These are phyloP conservation scores for Hymenoscyphus occultus DNA, from an alignment of 2,329 filamentous ascomycete species.

Conservation along the genomic window DNA sequence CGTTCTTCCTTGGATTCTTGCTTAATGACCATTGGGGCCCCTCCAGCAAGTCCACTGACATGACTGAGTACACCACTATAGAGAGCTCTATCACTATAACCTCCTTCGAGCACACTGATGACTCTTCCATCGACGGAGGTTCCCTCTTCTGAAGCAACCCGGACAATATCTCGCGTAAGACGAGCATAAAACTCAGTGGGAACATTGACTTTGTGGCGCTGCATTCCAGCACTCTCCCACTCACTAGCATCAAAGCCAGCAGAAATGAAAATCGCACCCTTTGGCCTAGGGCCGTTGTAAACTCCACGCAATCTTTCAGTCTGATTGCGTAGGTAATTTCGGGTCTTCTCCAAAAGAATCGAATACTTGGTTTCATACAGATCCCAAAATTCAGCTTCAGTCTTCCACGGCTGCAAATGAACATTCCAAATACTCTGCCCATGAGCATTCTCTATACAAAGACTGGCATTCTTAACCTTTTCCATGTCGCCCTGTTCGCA, in stretches of 20 bases:
- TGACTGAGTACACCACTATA: constrained; percentile 88
- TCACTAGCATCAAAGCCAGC: constrained; percentile 97
- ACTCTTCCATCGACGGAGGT: constrained; percentile 77
- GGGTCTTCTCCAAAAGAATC: constrained; percentile 75
- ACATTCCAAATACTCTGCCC: constrained; percentile 96
- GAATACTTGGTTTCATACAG: constrained; percentile 79
- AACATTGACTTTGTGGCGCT: constrained; percentile 91
- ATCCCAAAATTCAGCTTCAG: constrained; percentile 79
- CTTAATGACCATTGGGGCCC: constrained; percentile 42
- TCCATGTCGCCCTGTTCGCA: constrained; percentile 92
- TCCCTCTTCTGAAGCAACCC: constrained; percentile 75
- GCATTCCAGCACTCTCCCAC: constrained; percentile 90
- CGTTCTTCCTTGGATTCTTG: constrained; percentile 34
- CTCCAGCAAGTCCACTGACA: constrained; percentile 73
- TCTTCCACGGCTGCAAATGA: constrained; percentile 85
- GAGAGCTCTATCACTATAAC: constrained; percentile 90
- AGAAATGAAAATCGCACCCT: constrained; percentile 88
- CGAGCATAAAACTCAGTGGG: constrained; percentile 95
- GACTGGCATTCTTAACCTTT: constrained; percentile 88
- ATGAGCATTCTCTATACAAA: constrained; percentile 92
- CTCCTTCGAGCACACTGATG: constrained; percentile 91
- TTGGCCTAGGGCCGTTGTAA: constrained; percentile 60
- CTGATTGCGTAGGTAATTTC: constrained; percentile 71
- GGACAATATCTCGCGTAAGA: constrained; percentile 81
- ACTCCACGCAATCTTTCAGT: constrained; percentile 60